phyloP scores from a whole-genome alignment of 768 basidiomycete genomes.

The Candolleomyces aberdarensis region DNA sequence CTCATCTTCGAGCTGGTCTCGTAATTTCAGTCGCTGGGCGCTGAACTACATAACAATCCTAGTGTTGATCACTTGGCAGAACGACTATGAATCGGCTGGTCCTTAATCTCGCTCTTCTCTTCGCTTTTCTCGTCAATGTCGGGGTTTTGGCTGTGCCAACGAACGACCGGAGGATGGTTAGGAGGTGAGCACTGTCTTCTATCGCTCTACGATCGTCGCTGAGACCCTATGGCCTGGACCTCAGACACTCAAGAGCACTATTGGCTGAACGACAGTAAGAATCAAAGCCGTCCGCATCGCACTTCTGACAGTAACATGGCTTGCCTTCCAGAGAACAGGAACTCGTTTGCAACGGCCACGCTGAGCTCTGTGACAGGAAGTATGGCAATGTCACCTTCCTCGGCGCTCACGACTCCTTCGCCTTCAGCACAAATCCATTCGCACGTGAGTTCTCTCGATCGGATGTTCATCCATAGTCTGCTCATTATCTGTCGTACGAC shows the following conservation, averaged over 20 bases:
- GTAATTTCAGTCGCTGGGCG: constrained; percentile 1
- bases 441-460: constrained; percentile 30
- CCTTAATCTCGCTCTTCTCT: not conserved
- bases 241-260: not conserved
- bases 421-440: constrained; percentile 44
- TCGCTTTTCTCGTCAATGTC: not conserved
- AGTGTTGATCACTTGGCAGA: constrained; percentile 4
- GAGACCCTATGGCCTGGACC: not conserved
- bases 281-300: not conserved
- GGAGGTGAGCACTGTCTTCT: not conserved
- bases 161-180: not conserved
- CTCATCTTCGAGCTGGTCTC: constrained; percentile 3
- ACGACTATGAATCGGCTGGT: not conserved
- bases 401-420: constrained; percentile 57
- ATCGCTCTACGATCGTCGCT: no score
- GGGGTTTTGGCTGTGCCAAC: constrained; percentile 5
- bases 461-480: not conserved
- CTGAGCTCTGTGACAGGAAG: constrained; percentile 54
- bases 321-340: not conserved
- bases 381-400: constrained; percentile 52
- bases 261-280: not conserved
- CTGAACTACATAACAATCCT: not conserved
- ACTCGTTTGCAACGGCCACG: constrained; percentile 60
- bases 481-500: not conserved
- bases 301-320: not conserved